Percentiles rank a stretch among this genome's conserved stretches.
phyloP scores from a whole-genome alignment of 106 monocot genomes.

The Ottelia alismoides region DNA sequence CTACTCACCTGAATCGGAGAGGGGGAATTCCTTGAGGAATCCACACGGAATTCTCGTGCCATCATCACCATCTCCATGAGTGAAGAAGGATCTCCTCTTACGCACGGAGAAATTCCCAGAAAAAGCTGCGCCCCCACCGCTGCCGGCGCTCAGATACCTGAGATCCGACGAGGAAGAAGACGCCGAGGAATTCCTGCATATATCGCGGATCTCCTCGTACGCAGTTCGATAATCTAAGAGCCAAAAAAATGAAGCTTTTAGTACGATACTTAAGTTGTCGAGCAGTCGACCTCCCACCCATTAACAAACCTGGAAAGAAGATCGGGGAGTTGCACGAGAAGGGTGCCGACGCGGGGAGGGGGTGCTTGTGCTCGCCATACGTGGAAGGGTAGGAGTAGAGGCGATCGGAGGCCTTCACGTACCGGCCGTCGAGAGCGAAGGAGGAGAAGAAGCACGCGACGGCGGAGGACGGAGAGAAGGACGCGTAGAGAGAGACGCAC shows the following conservation, averaged over 20 bases:
- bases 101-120: conserved; percentile 51
- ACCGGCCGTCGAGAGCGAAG: no score
- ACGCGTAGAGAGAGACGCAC: conserved; percentile 47
- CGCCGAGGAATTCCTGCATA: conserved; percentile 15
- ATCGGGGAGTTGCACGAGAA: conserved; percentile 56
- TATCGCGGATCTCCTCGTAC: conserved; percentile 35
- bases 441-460: background rate
- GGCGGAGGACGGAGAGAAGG: conserved; percentile 19
- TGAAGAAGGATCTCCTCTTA: conserved; percentile 49
- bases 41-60: conserved; percentile 53
- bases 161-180: conserved; percentile 18
- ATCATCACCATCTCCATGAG: conserved; percentile 5
- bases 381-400: conserved; percentile 52
- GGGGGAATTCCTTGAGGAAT: conserved; percentile 56
- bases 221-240: conserved; percentile 47
- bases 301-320: conserved; percentile 67
- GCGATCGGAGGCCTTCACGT: background rate
- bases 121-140: conserved; percentile 23
- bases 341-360: conserved; percentile 44
- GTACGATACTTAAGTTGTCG: no score
- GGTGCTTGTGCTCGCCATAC: conserved; percentile 90
- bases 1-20: conserved; percentile 52
- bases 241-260: no score
- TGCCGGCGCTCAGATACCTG: conserved; percentile 22
- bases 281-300: no score